Evolutionary conservation across 805 yeast genomes (phyloP).

Genomic region (Ogataea dorogensis): DNA sequence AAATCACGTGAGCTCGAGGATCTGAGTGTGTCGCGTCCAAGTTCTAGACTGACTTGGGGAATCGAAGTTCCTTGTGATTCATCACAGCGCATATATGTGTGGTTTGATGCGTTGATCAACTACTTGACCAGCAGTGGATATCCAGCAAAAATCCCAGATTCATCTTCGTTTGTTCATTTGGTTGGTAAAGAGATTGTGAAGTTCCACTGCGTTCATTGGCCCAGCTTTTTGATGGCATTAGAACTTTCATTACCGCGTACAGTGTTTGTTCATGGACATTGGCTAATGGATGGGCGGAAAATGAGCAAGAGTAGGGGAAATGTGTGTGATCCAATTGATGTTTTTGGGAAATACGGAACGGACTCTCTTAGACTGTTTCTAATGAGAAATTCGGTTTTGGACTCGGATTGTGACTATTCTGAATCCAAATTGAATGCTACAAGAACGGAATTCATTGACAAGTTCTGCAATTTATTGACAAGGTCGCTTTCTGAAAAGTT

Average conservation of each 20-base stretch:
- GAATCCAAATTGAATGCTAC: constrained; percentile 50
- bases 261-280: constrained; percentile 88
- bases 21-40: constrained; percentile 85
- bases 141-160: constrained; percentile 33
- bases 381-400: constrained; percentile 70
- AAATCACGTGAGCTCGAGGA: constrained; percentile 51
- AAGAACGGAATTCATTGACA: constrained; percentile 70
- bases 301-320: constrained; percentile 94
- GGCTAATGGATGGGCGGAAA: constrained; percentile 85
- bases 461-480: constrained; percentile 75
- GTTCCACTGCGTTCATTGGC: constrained; percentile 95
- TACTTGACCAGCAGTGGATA: constrained; percentile 72
- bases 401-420: constrained; percentile 76
- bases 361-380: constrained; percentile 75
- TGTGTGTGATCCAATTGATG: constrained; percentile 85
- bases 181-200: constrained; percentile 89
- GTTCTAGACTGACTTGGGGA: constrained; percentile 81
- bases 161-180: constrained; percentile 54
- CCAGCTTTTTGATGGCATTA: constrained; percentile 84
- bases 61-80: constrained; percentile 80
- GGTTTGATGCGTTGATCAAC: constrained; percentile 94
- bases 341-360: constrained; percentile 61
- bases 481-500: constrained; percentile 75
- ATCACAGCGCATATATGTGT: constrained; percentile 82
- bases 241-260: constrained; percentile 65